Percentiles rank a stretch among this genome's conserved stretches.
Conservation (phyloP, 306 rosid species). For the Dalbergia cochinchinensis region DNA sequence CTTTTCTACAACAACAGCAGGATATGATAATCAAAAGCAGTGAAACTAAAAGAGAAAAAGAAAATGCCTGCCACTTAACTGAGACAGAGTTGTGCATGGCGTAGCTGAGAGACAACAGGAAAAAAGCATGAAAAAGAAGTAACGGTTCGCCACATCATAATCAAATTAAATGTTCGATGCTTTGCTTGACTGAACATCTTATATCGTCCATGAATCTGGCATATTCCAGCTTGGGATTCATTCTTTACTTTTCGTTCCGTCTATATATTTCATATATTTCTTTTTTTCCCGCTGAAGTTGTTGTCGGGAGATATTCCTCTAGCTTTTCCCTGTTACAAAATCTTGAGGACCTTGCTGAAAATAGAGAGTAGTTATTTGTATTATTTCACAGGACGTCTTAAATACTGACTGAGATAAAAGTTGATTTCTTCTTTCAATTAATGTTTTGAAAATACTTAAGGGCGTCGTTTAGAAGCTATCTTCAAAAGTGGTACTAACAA, state of each 20-base stretch:
- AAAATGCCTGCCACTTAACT: not conserved
- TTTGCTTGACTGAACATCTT: conserved; percentile 13
- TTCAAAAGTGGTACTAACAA: no score
- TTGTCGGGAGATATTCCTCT: not conserved
- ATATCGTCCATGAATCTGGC: not conserved
- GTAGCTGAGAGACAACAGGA: not conserved
- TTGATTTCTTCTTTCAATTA: no score
- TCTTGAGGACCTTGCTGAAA: no score
- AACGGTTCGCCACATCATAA: conserved; percentile 30
- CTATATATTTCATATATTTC: no score
- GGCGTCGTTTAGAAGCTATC: no score
- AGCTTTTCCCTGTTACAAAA: not conserved
- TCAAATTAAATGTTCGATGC: conserved; percentile 6
- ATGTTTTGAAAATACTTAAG: no score
- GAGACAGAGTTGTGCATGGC: conserved; percentile 22
- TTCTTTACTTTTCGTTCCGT: not conserved
- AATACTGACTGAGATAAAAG: no score
- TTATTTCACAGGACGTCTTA: no score
- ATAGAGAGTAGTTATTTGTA: no score
- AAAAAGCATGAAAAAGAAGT: conserved; percentile 43
- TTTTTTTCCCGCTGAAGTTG: not conserved
- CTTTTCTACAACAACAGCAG: not conserved
- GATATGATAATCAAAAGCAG: conserved; percentile 8
- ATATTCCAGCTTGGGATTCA: not conserved
- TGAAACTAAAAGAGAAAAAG: not conserved